These are phyloP conservation scores for Canavalia gladiata DNA, from an alignment of 306 rosid genomes.

Conservation along the genomic window DNA sequence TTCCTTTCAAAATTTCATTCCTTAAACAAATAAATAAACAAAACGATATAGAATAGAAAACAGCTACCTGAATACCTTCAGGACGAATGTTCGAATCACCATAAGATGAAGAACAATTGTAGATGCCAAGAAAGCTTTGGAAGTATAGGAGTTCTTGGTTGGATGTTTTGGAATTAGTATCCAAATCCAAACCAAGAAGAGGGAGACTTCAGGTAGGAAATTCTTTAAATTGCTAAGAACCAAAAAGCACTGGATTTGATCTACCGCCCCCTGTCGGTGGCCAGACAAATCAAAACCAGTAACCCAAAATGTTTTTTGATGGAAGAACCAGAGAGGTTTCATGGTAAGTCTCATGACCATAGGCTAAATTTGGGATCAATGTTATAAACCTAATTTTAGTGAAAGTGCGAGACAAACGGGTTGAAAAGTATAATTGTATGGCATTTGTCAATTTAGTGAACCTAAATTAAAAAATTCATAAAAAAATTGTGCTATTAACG, in stretches of 20 bases:
- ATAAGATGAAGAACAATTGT: background rate
- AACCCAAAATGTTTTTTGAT: constrained; percentile 47
- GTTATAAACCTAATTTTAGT: constrained; percentile 51
- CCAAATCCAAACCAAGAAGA: constrained; percentile 43
- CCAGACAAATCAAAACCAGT: constrained; percentile 63
- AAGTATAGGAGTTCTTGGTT: constrained; percentile 18
- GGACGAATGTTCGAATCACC: constrained; percentile 24
- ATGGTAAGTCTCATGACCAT: constrained; percentile 44
- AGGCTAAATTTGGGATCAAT: constrained; percentile 50
- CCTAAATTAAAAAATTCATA: background rate
- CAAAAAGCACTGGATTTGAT: constrained; percentile 48
- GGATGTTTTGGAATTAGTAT: constrained; percentile 34
- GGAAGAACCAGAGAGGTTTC: constrained; percentile 37
- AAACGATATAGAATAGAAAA: background rate
- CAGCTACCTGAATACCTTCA: background rate
- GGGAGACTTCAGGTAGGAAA: constrained; percentile 47
- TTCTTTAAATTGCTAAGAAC: constrained; percentile 17
- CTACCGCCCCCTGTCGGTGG: constrained; percentile 52
- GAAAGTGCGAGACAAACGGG: constrained; percentile 65
- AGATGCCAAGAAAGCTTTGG: background rate
- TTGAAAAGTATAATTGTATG: constrained; percentile 42
- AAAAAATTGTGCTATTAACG: constrained; percentile 1
- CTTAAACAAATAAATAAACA: background rate
- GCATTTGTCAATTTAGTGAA: constrained; percentile 30
- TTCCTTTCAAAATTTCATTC: background rate